Conservation (phyloP, 192 early-diverging fungal species). For the Glomus cerebriforme region DNA sequence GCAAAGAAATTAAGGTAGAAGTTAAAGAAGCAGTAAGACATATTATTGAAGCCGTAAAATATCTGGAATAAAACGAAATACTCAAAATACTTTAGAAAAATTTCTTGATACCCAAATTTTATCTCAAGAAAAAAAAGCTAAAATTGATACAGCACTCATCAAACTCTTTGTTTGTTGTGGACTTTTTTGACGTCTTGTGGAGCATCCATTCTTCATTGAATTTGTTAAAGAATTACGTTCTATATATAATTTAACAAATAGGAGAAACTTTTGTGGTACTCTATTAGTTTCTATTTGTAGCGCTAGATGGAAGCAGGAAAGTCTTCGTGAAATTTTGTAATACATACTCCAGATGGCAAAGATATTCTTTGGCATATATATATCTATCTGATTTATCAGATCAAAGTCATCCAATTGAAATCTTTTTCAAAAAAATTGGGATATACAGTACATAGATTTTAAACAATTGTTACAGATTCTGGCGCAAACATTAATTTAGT, state of each 20-base stretch:
- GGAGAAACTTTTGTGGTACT: background rate
- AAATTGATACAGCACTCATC: background rate
- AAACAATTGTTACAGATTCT: too few species aligned
- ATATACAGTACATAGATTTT: too few species aligned
- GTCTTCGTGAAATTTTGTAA: constrained; percentile 13
- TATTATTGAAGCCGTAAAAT: background rate
- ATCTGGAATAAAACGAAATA: background rate
- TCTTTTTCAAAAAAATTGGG: background rate
- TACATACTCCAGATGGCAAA: background rate
- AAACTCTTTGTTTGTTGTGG: background rate
- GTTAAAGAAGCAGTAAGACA: background rate
- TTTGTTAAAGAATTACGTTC: background rate
- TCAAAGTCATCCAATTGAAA: background rate
- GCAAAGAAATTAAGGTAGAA: background rate
- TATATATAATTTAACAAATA: background rate
- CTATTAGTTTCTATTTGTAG: background rate
- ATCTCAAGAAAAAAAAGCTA: too few species aligned
- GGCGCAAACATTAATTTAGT: too few species aligned
- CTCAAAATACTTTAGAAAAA: too few species aligned
- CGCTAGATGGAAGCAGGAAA: background rate
- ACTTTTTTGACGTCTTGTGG: background rate
- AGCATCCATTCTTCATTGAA: background rate
- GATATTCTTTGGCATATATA: background rate
- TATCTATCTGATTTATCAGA: background rate
- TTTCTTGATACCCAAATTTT: too few species aligned